Conservation (phyloP, 164 flowering plant genomes). For the Annona cherimola region DNA sequence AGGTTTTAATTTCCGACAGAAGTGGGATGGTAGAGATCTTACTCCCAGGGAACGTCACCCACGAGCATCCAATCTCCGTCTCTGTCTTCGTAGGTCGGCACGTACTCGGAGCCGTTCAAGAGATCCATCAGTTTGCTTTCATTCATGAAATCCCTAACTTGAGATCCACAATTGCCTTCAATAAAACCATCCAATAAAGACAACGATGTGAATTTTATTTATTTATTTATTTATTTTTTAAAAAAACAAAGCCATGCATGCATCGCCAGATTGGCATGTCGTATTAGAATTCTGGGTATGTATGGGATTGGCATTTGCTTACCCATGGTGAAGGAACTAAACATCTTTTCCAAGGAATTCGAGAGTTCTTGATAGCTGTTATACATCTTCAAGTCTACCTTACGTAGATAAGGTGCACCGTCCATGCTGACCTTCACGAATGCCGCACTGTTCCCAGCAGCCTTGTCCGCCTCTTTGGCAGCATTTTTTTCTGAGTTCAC, state of each 20-base stretch:
- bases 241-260: neutral
- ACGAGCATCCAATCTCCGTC: constrained; percentile 96
- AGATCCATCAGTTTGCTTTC: constrained; percentile 78
- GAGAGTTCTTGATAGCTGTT: constrained; percentile 56
- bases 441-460: constrained; percentile 17
- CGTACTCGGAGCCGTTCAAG: constrained; percentile 69
- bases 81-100: constrained; percentile 80
- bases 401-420: constrained; percentile 72
- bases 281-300: neutral
- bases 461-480: constrained; percentile 26
- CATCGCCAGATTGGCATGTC: neutral
- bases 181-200: neutral
- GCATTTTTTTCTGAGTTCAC: constrained; percentile 27
- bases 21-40: constrained; percentile 26
- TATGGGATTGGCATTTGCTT: constrained; percentile 4
- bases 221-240: neutral
- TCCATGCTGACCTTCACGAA: constrained; percentile 77
- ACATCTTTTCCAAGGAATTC: constrained; percentile 59
- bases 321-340: constrained; percentile 67
- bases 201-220: neutral
- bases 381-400: constrained; percentile 67
- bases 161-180: constrained; percentile 58
- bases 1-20: neutral
- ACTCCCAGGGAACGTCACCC: constrained; percentile 93
- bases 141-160: constrained; percentile 78